A percentile compares a stretch with the other conserved stretches of the same genome.
phyloP scores from a whole-genome alignment of 441 rosid species.

The Erodium chrysanthum region DNA sequence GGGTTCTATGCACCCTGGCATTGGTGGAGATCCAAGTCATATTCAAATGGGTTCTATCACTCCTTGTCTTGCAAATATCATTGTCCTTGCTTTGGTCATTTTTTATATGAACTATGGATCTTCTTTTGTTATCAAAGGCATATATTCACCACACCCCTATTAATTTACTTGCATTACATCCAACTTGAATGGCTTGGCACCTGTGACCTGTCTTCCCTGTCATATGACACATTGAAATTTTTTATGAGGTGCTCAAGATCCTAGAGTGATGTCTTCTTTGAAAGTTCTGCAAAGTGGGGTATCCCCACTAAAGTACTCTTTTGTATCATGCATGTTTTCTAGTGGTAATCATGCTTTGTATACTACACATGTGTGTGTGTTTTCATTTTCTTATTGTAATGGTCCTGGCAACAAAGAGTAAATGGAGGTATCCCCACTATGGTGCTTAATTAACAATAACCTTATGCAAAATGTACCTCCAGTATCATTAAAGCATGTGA shows the following conservation, averaged over 20 bases:
- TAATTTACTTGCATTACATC: slow-evolving; percentile 5
- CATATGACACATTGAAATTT: background rate
- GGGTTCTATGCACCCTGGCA: too few relatives aligned
- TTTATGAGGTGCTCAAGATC: slow-evolving; percentile 6
- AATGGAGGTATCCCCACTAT: too few relatives aligned
- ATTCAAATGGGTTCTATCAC: slow-evolving; percentile 21
- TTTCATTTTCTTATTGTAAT: background rate
- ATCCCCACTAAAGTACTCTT: slow-evolving; percentile 6
- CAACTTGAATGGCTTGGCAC: background rate
- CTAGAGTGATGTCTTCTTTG: slow-evolving; percentile 13
- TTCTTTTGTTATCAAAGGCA: too few relatives aligned
- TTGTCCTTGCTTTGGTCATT: background rate
- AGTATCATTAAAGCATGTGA: background rate
- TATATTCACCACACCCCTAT: slow-evolving; percentile 2
- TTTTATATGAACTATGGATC: background rate
- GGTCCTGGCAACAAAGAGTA: background rate
- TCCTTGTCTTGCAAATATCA: slow-evolving; percentile 11
- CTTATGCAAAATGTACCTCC: background rate
- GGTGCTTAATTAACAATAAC: background rate
- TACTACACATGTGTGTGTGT: background rate
- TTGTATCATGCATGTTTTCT: background rate
- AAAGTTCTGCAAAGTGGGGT: slow-evolving; percentile 9
- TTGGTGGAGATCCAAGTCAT: slow-evolving; percentile 35
- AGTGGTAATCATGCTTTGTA: background rate
- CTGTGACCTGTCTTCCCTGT: slow-evolving; percentile 2